These are phyloP conservation scores for Thermochaetoides dissita DNA, from an alignment of 2,329 filamentous ascomycete genomes.

Conservation along the genomic window DNA sequence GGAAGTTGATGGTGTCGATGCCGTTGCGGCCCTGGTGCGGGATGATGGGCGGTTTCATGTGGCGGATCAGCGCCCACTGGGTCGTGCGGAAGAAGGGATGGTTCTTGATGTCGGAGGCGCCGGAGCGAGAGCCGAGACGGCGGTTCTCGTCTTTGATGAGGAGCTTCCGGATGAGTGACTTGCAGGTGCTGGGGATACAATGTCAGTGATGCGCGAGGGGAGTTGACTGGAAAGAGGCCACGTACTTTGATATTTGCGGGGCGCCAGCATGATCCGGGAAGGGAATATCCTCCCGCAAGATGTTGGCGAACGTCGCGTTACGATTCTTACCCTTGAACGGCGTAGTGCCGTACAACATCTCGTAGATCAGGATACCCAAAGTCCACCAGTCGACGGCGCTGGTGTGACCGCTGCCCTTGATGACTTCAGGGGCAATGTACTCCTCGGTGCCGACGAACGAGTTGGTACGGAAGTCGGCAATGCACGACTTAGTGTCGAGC, in stretches of 20 bases:
- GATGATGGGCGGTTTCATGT: conserved; percentile 96
- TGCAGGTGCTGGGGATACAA: conserved; percentile 58
- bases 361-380: conserved; percentile 88
- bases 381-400: conserved; percentile 99
- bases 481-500: conserved; percentile 98
- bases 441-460: conserved; percentile 98
- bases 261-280: conserved; percentile 81
- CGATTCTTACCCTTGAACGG: conserved; percentile 99
- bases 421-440: conserved; percentile 97
- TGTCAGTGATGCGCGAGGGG: neutral
- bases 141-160: conserved; percentile 96
- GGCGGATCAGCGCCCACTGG: conserved; percentile 90
- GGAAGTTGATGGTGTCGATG: conserved; percentile 91
- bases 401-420: conserved; percentile 95
- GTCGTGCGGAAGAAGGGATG: conserved; percentile 94
- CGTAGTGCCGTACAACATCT: conserved; percentile 97
- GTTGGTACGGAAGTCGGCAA: conserved; percentile 95
- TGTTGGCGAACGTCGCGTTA: conserved; percentile 96
- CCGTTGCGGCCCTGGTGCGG: conserved; percentile 70
- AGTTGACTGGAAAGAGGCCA: conserved; percentile 11
- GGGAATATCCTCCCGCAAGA: conserved; percentile 84
- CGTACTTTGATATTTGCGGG: conserved; percentile 85
- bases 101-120: conserved; percentile 89
- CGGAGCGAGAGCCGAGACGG: conserved; percentile 81
- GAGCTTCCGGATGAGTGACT: conserved; percentile 88